phyloP scores from a whole-genome alignment of 2,329 filamentous ascomycete species.

The Colletotrichum incanum region DNA sequence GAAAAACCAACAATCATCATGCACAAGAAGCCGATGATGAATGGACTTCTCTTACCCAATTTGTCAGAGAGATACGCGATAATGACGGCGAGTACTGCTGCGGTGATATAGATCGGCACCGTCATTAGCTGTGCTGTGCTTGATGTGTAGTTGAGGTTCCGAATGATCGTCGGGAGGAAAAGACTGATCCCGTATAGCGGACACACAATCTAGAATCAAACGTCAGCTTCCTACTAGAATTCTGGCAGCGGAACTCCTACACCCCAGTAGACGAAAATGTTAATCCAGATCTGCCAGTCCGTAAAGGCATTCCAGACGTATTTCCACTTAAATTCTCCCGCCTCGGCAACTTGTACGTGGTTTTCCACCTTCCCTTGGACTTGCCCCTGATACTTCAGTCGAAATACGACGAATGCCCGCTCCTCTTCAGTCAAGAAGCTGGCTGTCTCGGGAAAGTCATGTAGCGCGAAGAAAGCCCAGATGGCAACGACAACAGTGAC shows the following conservation, averaged over 20 bases:
- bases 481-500: slow-evolving; percentile 78
- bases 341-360: slow-evolving; percentile 66
- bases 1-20: slow-evolving; percentile 72
- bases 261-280: slow-evolving; percentile 75
- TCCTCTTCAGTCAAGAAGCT: slow-evolving; percentile 81
- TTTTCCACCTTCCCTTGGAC: slow-evolving; percentile 38
- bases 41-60: slow-evolving; percentile 67
- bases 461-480: slow-evolving; percentile 78
- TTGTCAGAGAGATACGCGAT: slow-evolving; percentile 71
- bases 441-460: slow-evolving; percentile 87
- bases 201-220: slow-evolving; percentile 60
- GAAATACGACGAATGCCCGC: slow-evolving; percentile 77
- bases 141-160: slow-evolving; percentile 69
- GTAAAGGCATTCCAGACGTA: slow-evolving; percentile 82
- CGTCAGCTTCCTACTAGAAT: slow-evolving; percentile 46
- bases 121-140: slow-evolving; percentile 77
- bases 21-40: slow-evolving; percentile 68
- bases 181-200: slow-evolving; percentile 71
- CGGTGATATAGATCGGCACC: slow-evolving; percentile 72
- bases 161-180: slow-evolving; percentile 77
- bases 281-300: slow-evolving; percentile 84
- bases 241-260: slow-evolving; percentile 58
- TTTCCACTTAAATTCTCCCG: slow-evolving; percentile 82
- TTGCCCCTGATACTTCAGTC: slow-evolving; percentile 77
- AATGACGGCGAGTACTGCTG: slow-evolving; percentile 71